Percentiles rank a stretch among this genome's conserved stretches.
phyloP scores from a whole-genome alignment of 192 early-diverging fungal genomes.

The Linnemannia zychae region DNA sequence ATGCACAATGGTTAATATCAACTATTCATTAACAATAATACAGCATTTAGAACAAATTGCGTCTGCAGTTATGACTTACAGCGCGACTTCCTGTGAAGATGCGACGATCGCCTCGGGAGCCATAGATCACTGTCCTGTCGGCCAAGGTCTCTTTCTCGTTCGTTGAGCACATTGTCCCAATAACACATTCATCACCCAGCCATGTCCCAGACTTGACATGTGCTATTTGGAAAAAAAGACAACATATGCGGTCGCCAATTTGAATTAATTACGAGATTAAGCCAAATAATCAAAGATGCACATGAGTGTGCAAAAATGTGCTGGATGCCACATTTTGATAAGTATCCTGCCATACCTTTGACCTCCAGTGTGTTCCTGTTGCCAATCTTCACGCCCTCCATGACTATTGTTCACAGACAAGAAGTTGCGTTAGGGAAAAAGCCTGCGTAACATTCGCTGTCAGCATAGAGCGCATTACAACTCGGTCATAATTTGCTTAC shows the following conservation, averaged over 20 bases:
- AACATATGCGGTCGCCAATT: not conserved
- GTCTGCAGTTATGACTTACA: slow-evolving; percentile 21
- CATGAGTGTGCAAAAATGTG: not conserved
- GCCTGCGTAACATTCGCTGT: no score
- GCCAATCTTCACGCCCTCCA: slow-evolving; percentile 77
- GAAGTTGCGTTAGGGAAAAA: no score
- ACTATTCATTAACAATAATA: not conserved
- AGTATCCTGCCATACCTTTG: slow-evolving; percentile 60
- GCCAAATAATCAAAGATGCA: not conserved
- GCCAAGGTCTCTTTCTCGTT: slow-evolving; percentile 68
- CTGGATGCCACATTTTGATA: no score
- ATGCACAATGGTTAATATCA: slow-evolving; percentile 2
- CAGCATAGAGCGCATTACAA: not conserved
- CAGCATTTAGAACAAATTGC: not conserved
- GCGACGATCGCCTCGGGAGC: slow-evolving; percentile 64
- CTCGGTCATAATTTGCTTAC: slow-evolving; percentile 56
- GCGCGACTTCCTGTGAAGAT: slow-evolving; percentile 57
- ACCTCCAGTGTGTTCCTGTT: slow-evolving; percentile 75
- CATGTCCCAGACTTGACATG: slow-evolving; percentile 66
- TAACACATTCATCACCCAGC: slow-evolving; percentile 78
- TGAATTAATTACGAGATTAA: not conserved
- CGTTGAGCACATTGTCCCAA: slow-evolving; percentile 76
- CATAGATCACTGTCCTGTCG: slow-evolving; percentile 78
- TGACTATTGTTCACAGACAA: slow-evolving; percentile 54
- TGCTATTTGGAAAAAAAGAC: slow-evolving; percentile 45